Percentiles rank a stretch among this genome's conserved stretches.
phyloP scores from a whole-genome alignment of 768 basidiomycete species.

The Leccinum olivaceopallidum region DNA sequence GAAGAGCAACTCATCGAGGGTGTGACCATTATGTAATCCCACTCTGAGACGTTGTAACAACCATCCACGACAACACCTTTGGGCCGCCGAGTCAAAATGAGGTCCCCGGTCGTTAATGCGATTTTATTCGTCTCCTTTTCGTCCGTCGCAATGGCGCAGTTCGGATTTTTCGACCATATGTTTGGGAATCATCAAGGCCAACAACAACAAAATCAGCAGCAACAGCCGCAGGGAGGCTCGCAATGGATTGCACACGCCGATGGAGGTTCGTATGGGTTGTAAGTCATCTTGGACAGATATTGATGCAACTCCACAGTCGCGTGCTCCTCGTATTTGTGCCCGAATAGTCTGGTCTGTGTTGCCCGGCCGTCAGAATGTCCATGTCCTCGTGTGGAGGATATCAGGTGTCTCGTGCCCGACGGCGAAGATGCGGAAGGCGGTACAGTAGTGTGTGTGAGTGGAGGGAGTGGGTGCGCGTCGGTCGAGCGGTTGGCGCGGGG shows the following conservation, averaged over 20 bases:
- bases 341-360: no score
- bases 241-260: slow-evolving; percentile 72
- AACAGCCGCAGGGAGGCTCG: slow-evolving; percentile 43
- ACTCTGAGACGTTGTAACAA: not conserved
- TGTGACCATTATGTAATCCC: slow-evolving; percentile 6
- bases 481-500: slow-evolving; percentile 50
- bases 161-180: slow-evolving; percentile 79
- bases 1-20: no score
- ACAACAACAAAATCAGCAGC: slow-evolving; percentile 59
- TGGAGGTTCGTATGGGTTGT: slow-evolving; percentile 15
- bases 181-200: slow-evolving; percentile 53
- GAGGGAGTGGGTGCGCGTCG: slow-evolving; percentile 58
- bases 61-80: slow-evolving; percentile 1
- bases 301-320: no score
- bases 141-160: slow-evolving; percentile 57
- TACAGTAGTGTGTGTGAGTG: slow-evolving; percentile 72
- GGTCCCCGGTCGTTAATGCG: slow-evolving; percentile 1
- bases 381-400: no score
- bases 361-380: no score
- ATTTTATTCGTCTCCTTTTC: slow-evolving; percentile 24
- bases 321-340: no score
- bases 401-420: no score
- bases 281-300: no score
- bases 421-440: slow-evolving; percentile 43
- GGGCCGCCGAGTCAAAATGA: slow-evolving; percentile 14